Evolutionary conservation across 2,329 filamentous ascomycete genomes (phyloP).

Genomic region (Magnaporthiopsis rhizophila): DNA sequence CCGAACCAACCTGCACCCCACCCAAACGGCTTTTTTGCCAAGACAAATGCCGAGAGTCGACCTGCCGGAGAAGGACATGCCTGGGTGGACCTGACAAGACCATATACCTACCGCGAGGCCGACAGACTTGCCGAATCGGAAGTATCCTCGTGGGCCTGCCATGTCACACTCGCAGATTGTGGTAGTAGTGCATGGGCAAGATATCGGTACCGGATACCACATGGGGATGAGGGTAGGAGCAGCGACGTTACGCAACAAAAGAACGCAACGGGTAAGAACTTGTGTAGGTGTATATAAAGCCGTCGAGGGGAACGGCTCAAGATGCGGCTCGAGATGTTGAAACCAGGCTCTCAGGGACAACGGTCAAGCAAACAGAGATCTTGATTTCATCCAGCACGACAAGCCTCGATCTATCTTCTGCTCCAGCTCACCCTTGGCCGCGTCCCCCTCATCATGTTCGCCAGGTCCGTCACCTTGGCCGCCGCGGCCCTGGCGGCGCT

Average conservation of each 20-base stretch:
- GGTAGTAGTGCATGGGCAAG: neutral
- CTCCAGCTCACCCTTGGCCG: neutral
- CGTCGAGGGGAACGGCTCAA: neutral
- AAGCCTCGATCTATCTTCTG: neutral
- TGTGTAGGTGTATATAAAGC: neutral
- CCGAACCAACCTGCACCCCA: neutral
- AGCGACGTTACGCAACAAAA: neutral
- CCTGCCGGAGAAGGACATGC: neutral
- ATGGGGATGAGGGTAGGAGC: neutral
- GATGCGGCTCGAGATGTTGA: neutral
- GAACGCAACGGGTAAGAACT: no score
- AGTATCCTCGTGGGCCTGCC: neutral
- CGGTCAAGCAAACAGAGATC: neutral
- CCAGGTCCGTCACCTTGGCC: constrained; percentile 5
- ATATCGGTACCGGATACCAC: neutral
- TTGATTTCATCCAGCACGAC: neutral
- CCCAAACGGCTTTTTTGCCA: neutral
- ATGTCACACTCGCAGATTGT: neutral
- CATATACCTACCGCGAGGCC: neutral
- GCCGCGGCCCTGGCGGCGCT: constrained; percentile 2
- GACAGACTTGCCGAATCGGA: neutral
- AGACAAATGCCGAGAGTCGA: neutral
- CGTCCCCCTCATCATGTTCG: neutral
- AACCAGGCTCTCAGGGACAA: neutral
- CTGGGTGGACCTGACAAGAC: neutral